A percentile compares a stretch with the other conserved stretches of the same genome.
Evolutionary conservation across 441 rosid genomes (phyloP).

Genomic region (Populus hybrid): DNA sequence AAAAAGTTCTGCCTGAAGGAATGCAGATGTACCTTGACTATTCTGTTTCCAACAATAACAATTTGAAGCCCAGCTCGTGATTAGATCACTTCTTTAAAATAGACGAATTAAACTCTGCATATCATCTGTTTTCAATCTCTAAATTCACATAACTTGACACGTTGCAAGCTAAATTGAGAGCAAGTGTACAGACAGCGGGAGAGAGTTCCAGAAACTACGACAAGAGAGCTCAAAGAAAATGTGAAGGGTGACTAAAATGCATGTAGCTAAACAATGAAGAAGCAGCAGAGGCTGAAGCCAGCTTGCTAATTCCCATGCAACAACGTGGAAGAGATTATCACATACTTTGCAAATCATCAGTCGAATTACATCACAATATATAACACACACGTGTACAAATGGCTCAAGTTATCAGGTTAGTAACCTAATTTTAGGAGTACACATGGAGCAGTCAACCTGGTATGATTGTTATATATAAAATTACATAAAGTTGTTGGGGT

Average conservation of each 20-base stretch:
- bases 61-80: neutral
- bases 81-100: neutral
- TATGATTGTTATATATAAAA: constrained; percentile 14
- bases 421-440: constrained; percentile 29
- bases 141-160: neutral
- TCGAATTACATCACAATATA: neutral
- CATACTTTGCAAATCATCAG: neutral
- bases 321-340: neutral
- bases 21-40: neutral
- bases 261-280: neutral
- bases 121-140: neutral
- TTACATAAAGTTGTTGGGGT: constrained; percentile 47
- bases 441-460: neutral
- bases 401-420: constrained; percentile 15
- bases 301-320: neutral
- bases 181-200: neutral
- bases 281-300: neutral
- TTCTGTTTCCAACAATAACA: neutral
- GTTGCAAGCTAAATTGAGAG: neutral
- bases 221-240: neutral
- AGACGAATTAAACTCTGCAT: neutral
- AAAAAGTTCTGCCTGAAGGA: no score
- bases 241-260: neutral
- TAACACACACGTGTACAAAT: no score
- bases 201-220: neutral